Conservation (phyloP, 768 basidiomycete genomes). For the Flagelloscypha sp. region DNA sequence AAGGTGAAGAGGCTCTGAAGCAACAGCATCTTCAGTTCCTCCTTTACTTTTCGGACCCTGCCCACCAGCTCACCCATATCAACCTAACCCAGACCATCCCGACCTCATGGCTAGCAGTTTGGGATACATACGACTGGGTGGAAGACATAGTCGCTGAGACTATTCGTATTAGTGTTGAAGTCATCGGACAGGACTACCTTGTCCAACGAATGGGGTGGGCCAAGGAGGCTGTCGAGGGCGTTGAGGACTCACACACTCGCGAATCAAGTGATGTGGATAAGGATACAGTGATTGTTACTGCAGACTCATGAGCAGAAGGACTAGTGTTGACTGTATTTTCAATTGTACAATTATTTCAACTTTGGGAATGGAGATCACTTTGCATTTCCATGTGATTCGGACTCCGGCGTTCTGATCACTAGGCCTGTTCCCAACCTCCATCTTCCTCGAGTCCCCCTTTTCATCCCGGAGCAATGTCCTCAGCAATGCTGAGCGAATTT, state of each 20-base stretch:
- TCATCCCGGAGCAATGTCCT: too few species aligned
- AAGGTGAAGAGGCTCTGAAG: conserved; percentile 14
- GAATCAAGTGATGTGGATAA: background rate
- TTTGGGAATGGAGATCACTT: too few species aligned
- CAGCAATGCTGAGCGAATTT: too few species aligned
- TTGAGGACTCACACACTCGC: too few species aligned
- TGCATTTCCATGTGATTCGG: too few species aligned
- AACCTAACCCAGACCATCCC: conserved; percentile 83
- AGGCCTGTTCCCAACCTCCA: too few species aligned
- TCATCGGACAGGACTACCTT: conserved; percentile 88
- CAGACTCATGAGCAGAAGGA: too few species aligned
- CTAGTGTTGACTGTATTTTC: too few species aligned
- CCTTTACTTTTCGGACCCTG: conserved; percentile 64
- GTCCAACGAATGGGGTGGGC: conserved; percentile 82
- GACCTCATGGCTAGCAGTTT: conserved; percentile 76
- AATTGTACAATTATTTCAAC: too few species aligned
- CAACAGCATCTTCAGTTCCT: conserved; percentile 51
- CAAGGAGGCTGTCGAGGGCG: conserved; percentile 27
- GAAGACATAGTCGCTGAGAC: conserved; percentile 90
- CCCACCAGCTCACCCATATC: conserved; percentile 65
- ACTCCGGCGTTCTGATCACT: too few species aligned
- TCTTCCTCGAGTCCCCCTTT: too few species aligned
- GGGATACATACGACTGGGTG: conserved; percentile 94
- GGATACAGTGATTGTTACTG: too few species aligned
- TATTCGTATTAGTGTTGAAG: conserved; percentile 76